Conservation (phyloP, 352 stramenopile genomes). For the Globisporangium parvum region DNA sequence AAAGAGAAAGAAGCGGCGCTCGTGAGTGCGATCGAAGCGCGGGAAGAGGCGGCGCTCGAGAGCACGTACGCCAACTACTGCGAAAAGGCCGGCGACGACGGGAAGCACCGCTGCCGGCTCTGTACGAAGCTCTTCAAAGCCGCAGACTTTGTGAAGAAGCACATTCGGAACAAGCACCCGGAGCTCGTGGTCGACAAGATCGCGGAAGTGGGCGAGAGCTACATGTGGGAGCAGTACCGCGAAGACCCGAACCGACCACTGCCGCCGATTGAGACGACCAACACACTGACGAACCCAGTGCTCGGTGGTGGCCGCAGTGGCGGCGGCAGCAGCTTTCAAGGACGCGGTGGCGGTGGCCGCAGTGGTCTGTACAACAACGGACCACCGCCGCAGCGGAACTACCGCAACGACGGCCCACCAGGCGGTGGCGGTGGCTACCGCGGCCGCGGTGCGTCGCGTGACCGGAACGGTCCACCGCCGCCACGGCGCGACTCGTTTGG, state of each 20-base stretch:
- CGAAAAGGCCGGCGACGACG: constrained; percentile 77
- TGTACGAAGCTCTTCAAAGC: constrained; percentile 87
- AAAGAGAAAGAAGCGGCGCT: constrained; percentile 48
- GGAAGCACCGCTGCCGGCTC: constrained; percentile 77
- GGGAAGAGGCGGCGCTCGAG: constrained; percentile 66
- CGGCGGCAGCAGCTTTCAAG: constrained; percentile 27
- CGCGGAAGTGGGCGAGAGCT: constrained; percentile 72
- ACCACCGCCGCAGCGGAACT: constrained; percentile 17
- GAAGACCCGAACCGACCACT: constrained; percentile 75
- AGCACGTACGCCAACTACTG: constrained; percentile 78
- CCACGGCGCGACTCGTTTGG: constrained; percentile 18
- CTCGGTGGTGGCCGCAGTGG: constrained; percentile 37
- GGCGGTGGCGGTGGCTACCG: constrained; percentile 25
- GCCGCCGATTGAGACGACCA: constrained; percentile 65
- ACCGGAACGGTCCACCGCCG: constrained; percentile 26
- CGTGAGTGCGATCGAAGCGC: constrained; percentile 68
- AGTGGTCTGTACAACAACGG: constrained; percentile 22
- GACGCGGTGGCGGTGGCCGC: constrained; percentile 24
- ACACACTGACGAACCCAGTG: constrained; percentile 50
- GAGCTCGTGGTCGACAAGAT: constrained; percentile 82
- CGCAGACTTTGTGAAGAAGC: constrained; percentile 85
- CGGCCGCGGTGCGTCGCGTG: constrained; percentile 42
- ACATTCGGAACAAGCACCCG: constrained; percentile 85
- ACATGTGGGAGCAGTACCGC: constrained; percentile 86
- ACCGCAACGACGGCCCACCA: constrained; percentile 43